Percentiles rank a stretch among this genome's conserved stretches.
These are phyloP conservation scores for Niveomyces coronatus DNA, from an alignment of 2,329 filamentous ascomycete species.

Conservation along the genomic window DNA sequence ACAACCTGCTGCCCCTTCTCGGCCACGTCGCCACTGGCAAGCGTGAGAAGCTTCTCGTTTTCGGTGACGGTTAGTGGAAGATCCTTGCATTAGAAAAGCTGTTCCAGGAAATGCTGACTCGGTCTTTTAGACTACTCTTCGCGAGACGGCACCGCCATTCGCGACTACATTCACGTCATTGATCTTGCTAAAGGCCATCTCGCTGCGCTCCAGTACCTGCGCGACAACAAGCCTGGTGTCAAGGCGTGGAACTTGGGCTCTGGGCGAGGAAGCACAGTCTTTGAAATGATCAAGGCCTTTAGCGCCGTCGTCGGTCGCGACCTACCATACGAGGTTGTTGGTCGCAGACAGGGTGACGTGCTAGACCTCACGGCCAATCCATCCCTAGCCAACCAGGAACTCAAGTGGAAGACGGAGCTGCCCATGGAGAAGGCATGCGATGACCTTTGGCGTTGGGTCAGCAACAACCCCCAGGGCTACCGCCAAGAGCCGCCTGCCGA, in stretches of 20 bases:
- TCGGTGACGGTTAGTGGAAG: constrained; percentile 68
- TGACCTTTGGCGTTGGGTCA: constrained; percentile 93
- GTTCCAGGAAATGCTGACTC: constrained; percentile 11
- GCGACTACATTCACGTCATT: constrained; percentile 96
- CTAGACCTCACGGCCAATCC: constrained; percentile 92
- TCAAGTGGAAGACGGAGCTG: constrained; percentile 83
- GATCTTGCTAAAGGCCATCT: constrained; percentile 82
- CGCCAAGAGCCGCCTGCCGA: constrained; percentile 79
- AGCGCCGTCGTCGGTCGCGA: constrained; percentile 75
- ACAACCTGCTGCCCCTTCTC: constrained; percentile 87
- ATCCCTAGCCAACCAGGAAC: constrained; percentile 73
- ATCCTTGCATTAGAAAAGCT: not conserved
- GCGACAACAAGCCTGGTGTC: constrained; percentile 74
- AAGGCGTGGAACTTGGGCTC: constrained; percentile 96
- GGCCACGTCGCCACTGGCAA: constrained; percentile 95
- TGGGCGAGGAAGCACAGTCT: constrained; percentile 88
- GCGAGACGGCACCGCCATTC: constrained; percentile 84
- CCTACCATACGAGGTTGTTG: constrained; percentile 77
- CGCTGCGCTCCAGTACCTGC: constrained; percentile 81
- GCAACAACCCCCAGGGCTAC: constrained; percentile 95
- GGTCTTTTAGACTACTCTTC: constrained; percentile 67
- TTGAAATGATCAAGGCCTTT: constrained; percentile 96
- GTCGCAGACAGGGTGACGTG: constrained; percentile 78
- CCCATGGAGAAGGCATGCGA: constrained; percentile 88
- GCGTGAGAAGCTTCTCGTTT: constrained; percentile 86